Base-by-base conservation (phyloP, 768 basidiomycete species). In the Kwoniella mangroviensis region DNA sequence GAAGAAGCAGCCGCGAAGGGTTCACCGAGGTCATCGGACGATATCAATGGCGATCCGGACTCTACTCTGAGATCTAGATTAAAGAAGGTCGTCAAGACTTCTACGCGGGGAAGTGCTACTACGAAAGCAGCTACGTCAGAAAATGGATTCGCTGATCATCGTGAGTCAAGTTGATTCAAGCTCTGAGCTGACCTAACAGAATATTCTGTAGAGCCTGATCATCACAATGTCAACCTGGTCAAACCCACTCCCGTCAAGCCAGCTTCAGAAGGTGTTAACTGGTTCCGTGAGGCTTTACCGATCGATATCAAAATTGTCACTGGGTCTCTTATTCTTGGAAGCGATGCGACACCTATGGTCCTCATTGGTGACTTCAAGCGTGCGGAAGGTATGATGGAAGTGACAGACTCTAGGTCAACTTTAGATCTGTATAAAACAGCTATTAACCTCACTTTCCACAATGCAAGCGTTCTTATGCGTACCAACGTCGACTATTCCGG, bases 351-450 rank as follows among this genome's bases (percentile, higher is more conserved):
- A 0, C 90, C 91, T 0, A 90, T 86, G 75, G 84, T 97, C 5
- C 86, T 96, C 51, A 89, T 97, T 26, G 88, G 89, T 0, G 92
- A 94, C 78, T 97, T 95, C 74, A 86, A 88, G 65, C 85, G 85
- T n/a, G 90, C 89, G 1, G 85, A 89, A 53, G 96, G 94, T 26
- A 91, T 90, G 1, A 92, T 91, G 75, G 90, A 93, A 15, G 88
- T 92, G 52, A 88, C 91, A 15, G 87, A 88, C 71, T 88, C 95
- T 12, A 88, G 89, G 67, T 97, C 93, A 2, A 88, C 86, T 65
- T 86, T 88, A 73, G 96, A 98, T 82, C 81, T 90, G 21, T 92
- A 95, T 84, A 96, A 93, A 81, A 90, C 93, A 74, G 83, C 90
- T 10, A 84, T 93, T 67, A 87, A 88, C 69, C 84, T 96, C 74